Conservation (phyloP, 345 rosid genomes). For the Microthlaspi erraticum region DNA sequence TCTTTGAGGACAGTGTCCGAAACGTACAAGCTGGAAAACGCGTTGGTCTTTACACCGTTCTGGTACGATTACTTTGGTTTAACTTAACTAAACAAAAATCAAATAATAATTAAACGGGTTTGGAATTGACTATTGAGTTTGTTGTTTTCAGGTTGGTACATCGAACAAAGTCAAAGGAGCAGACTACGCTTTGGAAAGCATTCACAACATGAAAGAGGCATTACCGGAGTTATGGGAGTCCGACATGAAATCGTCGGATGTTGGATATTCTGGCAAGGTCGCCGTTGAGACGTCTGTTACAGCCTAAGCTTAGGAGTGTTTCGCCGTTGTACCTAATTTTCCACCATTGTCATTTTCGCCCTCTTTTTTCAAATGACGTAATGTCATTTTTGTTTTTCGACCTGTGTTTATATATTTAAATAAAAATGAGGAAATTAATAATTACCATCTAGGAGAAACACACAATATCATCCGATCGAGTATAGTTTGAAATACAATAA, state of each 20-base stretch:
- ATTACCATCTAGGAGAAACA: slow-evolving; percentile 7
- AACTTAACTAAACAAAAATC: slow-evolving; percentile 17
- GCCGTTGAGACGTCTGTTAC: slow-evolving; percentile 74
- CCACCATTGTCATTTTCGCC: slow-evolving; percentile 36
- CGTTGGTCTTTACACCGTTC: slow-evolving; percentile 79
- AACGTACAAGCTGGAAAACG: slow-evolving; percentile 86
- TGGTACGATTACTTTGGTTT: slow-evolving; percentile 51
- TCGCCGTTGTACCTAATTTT: slow-evolving; percentile 30
- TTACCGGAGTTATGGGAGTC: slow-evolving; percentile 73
- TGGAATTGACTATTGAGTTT: background rate
- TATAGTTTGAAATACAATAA: background rate
- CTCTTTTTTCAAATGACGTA: slow-evolving; percentile 40
- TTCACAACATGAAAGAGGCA: slow-evolving; percentile 83
- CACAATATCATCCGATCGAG: background rate
- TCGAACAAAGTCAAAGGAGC: slow-evolving; percentile 79
- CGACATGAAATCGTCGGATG: slow-evolving; percentile 52
- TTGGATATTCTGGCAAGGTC: slow-evolving; percentile 56
- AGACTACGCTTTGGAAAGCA: slow-evolving; percentile 82
- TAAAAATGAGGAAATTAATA: slow-evolving; percentile 17
- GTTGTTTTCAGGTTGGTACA: slow-evolving; percentile 63
- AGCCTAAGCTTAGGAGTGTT: slow-evolving; percentile 75
- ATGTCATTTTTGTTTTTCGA: slow-evolving; percentile 38
- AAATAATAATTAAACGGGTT: background rate
- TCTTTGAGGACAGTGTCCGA: slow-evolving; percentile 90
- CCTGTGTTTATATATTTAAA: slow-evolving; percentile 28